Base-by-base conservation (phyloP, 306 rosid species). In the Cucumis melo region DNA sequence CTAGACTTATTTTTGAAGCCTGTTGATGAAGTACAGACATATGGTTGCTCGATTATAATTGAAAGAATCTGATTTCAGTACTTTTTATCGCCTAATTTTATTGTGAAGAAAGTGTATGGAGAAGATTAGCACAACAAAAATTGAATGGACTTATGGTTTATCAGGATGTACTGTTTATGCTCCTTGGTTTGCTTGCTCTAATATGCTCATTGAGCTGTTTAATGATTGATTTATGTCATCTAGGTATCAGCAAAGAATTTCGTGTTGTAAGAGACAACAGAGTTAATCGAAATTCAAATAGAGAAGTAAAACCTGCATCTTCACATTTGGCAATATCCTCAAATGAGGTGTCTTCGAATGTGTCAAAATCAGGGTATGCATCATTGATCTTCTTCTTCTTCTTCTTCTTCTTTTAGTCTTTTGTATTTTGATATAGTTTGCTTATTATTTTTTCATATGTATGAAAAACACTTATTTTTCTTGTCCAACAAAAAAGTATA, bases 241-340 rank as follows among this genome's bases (percentile, higher is more conserved):
- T 86, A 95, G 98, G 88, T 78, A 77, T 79, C 80, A 88, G 89
- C 85, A 82, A 85, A 87, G 92, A 92, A 86, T 95, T 95, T 78
- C 98, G 98, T 61, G 87, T 95, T 80, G 98, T 92, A 80, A 90
- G 93, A 84, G 99, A 95, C 86, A 92, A 95, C 81, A 85, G 98
- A 83, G 92, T 90, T 81, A 90, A 86, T 66, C 82, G 67, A 38
- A 85, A 80, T 72, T 65, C 77, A 60, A 76, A 86, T 75, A 88
- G 81, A 80, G 98, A 90, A 86, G 84, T 82, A 78, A 88, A 88
- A 85, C 87, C 97, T 80, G 80, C 85, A 78, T 72, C 87, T 13
- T 79, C 23, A 70, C 85, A 84, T 56, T 58, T 58, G 70, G 70
- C 88, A 66, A 67, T 84, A 20, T 80, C 93, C 3, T 56, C 86